Percentiles rank a stretch among this genome's conserved stretches.
Conservation (phyloP, 1,139 yeast species). For the Meyerozyma sp. region DNA sequence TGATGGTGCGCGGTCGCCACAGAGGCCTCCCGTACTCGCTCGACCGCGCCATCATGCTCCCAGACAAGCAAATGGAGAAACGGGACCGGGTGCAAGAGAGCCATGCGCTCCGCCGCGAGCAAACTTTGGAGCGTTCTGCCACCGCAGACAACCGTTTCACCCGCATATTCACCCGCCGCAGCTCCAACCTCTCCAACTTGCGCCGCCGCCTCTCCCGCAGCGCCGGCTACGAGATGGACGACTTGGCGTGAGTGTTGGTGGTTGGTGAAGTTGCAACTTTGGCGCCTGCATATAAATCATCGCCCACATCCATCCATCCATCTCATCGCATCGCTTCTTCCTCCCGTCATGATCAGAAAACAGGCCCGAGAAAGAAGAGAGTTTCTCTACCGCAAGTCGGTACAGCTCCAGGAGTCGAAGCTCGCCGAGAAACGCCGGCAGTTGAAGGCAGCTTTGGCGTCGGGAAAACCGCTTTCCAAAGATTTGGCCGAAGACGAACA, state of each 20-base stretch:
- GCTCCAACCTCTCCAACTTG: neutral
- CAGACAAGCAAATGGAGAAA: constrained; percentile 61
- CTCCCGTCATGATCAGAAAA: constrained; percentile 57
- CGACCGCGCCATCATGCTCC: constrained; percentile 91
- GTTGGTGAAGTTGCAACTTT: neutral
- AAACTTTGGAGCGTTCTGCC: constrained; percentile 21
- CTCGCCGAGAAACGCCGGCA: constrained; percentile 82
- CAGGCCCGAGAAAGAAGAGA: constrained; percentile 96
- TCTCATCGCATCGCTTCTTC: neutral
- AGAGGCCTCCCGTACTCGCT: constrained; percentile 93
- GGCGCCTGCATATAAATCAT: neutral
- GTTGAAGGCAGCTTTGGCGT: constrained; percentile 80
- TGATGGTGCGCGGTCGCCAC: constrained; percentile 93
- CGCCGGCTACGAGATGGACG: neutral
- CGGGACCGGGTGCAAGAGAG: constrained; percentile 66
- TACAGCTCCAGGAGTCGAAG: constrained; percentile 85
- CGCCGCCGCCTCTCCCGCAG: neutral
- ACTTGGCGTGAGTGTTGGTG: neutral
- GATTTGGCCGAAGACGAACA: constrained; percentile 85
- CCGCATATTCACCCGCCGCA: neutral
- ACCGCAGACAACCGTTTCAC: constrained; percentile 4
- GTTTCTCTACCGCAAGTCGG: constrained; percentile 80
- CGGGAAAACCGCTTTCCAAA: constrained; percentile 85
- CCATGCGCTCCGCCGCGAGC: constrained; percentile 40
- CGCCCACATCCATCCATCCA: neutral